These are phyloP conservation scores for Candida labiduridarum DNA, from an alignment of 1,139 yeast species.

Conservation along the genomic window DNA sequence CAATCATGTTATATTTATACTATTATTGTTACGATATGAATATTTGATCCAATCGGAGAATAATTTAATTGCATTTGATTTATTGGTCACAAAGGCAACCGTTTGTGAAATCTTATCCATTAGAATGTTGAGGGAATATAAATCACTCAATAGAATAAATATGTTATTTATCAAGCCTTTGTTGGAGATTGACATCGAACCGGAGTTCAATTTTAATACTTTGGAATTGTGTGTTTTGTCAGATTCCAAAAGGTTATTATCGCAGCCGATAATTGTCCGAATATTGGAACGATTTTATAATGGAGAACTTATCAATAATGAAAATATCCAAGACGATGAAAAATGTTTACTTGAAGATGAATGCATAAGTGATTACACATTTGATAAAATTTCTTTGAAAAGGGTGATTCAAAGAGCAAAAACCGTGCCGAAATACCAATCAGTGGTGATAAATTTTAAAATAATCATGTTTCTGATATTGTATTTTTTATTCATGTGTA, in stretches of 20 bases:
- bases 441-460: slow-evolving; percentile 43
- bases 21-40: slow-evolving; percentile 42
- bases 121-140: slow-evolving; percentile 53
- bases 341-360: slow-evolving; percentile 25
- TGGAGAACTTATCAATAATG: slow-evolving; percentile 44
- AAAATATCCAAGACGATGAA: slow-evolving; percentile 27
- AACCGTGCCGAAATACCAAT: slow-evolving; percentile 47
- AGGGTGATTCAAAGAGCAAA: slow-evolving; percentile 35
- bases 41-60: slow-evolving; percentile 51
- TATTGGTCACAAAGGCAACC: slow-evolving; percentile 53
- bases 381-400: slow-evolving; percentile 31
- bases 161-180: slow-evolving; percentile 48
- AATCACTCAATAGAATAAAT: slow-evolving; percentile 47
- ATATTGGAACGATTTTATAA: slow-evolving; percentile 56
- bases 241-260: slow-evolving; percentile 55
- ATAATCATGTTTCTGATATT: slow-evolving; percentile 34
- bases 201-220: slow-evolving; percentile 39
- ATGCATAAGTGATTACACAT: slow-evolving; percentile 40
- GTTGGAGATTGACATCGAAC: slow-evolving; percentile 14
- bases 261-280: slow-evolving; percentile 57
- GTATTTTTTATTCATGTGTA: slow-evolving; percentile 35
- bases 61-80: slow-evolving; percentile 51
- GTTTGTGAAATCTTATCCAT: slow-evolving; percentile 60
- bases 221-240: slow-evolving; percentile 57
- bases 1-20: slow-evolving; percentile 32